Conservation (phyloP, 345 rosid genomes). For the Physaria fendleri region DNA sequence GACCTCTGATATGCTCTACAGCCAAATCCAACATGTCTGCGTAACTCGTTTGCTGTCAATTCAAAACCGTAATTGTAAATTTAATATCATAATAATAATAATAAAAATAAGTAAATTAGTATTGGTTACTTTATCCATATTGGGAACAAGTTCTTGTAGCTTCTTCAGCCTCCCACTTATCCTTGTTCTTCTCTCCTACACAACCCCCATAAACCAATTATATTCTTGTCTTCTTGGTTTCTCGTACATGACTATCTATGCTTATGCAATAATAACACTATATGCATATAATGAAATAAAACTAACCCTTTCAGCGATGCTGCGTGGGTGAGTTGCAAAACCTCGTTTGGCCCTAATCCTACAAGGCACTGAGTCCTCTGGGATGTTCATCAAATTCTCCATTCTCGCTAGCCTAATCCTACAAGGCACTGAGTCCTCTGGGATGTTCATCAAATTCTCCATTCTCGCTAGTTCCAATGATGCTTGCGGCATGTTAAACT, state of each 20-base stretch:
- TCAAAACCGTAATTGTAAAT: not conserved
- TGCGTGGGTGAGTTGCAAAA: slow-evolving; percentile 91
- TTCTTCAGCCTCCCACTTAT: slow-evolving; percentile 92
- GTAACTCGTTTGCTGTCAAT: slow-evolving; percentile 86
- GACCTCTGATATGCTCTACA: slow-evolving; percentile 89
- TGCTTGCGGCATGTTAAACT: slow-evolving; percentile 89
- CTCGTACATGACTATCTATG: no score
- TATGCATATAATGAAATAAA: not conserved
- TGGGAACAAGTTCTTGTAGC: slow-evolving; percentile 92
- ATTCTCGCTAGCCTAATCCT: no score
- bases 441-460: no score
- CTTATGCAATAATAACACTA: no score
- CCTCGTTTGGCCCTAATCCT: slow-evolving; percentile 94
- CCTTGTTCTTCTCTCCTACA: slow-evolving; percentile 90
- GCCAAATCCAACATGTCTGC: slow-evolving; percentile 97
- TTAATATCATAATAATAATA: not conserved
- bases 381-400: slow-evolving; percentile 69
- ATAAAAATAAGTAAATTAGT: not conserved
- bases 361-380: slow-evolving; percentile 92
- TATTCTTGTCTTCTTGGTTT: not conserved
- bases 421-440: no score
- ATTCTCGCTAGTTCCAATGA: slow-evolving; percentile 73
- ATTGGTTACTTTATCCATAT: slow-evolving; percentile 85
- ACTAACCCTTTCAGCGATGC: slow-evolving; percentile 96
- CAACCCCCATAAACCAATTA: not conserved